Base-by-base conservation (phyloP, 1,284 basidiomycete species). In the Hypsizygus ulmarius region DNA sequence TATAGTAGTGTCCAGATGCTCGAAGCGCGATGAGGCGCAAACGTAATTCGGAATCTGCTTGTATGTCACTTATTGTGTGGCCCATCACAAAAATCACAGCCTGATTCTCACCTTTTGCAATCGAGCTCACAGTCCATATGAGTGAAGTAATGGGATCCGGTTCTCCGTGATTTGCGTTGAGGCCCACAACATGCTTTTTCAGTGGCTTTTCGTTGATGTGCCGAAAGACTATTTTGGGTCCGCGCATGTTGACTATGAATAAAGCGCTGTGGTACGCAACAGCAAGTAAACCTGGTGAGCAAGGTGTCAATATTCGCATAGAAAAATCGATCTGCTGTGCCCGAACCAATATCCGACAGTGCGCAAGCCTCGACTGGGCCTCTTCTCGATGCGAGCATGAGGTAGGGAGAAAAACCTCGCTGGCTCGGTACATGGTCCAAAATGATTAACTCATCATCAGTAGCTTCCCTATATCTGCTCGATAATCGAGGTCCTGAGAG, bases 211-310 rank as follows among this genome's bases (percentile, higher is more conserved):
- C 55, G 45, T 49, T 54, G 28, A 53, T 53, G 45, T 59, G 56
- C 30, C 65, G 61, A n/a, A 71, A 54, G 14, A 91, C 77, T 9
- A 92, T 69, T 6, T 73, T 72, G 0, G 88, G 88, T 1, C 79
- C 84, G 18, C 87, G 75, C 74, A 91, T 75, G 60, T 93, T 86
- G 14, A 91, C 62, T 27, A 92, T 67, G 18, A 79, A 68, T 14
- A 93, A 51, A 2, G 77, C 82, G 44, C 78, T 76, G 4, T 65
- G 62, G 60, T 86, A 90, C 1, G 83, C 80, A 1, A 83, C 73
- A 0, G 89, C 86, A 32, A 90, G 67, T 62, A 93, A 90, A 2
- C 90, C 90, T 89, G 56, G 25, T 6, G 19, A 21, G 11, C 9
- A 30, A 43, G 19, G 29, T 9, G 15, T 16, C 8, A 18, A 33